Evolutionary conservation across 129 eudicot genomes (phyloP), one percentile per base, ranked within the genome.

Genomic region (Pseudognaphalium luteoalbum): DNA sequence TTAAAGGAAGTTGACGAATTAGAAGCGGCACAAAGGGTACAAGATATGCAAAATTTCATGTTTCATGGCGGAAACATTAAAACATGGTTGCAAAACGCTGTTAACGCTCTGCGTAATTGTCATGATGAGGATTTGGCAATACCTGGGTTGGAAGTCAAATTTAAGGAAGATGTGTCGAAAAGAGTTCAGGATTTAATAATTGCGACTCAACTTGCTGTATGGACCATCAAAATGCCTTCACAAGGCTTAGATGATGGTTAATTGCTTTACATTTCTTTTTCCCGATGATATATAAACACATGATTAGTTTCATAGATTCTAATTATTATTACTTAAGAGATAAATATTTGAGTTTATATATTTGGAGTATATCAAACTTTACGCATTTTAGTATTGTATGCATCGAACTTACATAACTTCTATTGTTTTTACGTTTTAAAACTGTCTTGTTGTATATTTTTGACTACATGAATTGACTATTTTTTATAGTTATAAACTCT

Each of bases 1-100:
- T 65, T 77, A 2, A 78, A 78, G 39, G 85, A 82, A 79, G 71
- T 82, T 7, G 79, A 82, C 21, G 82, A 54, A 9, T 59, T 82
- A 62, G 78, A 74, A 37, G 61, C 57, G 10, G 75, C 83, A 6
- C 83, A 56, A 68, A 80, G 47, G 80, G 22, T 34, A 67, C 58
- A 78, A 56, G 70, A 66, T 8, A 74, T n/a, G 66, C 79, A 58
- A 54, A 74, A 17, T 68, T 72, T 44, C 64, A 72, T 44, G 71
- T 77, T 82, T 7, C 79, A 78, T 25, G 61, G 65, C 2, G 44
- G 54, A 21, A 82, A 82, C 50, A 68, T 77, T 33, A 72, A 67
- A 66, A 77, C 79, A 2, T 82, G 86, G 86, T 39, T 80, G 61
- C 74, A 74, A 32, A 80, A 50, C 7, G 83, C 71, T 1, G 21